Evolutionary conservation across 164 flowering plant genomes (phyloP), one percentile per base, ranked within the genome.

Genomic region (Akebia trifoliata): DNA sequence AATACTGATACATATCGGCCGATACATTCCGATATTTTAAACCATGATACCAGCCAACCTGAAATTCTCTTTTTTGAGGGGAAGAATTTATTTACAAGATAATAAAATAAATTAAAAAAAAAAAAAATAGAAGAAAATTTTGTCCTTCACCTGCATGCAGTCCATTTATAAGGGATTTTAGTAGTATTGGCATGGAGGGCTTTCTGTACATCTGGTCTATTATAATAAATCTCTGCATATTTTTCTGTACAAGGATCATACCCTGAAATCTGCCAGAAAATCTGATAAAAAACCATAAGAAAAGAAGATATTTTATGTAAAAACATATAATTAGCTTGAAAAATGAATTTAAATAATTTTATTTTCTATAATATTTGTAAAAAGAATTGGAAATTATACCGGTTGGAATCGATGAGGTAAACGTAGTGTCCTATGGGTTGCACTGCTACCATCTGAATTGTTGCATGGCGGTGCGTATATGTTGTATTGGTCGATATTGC

Each of bases 181-280:
- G 90, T 87, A 1, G 35, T 62, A 54, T 90, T 87, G 32, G 97
- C 97, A 71, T 87, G 97, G 38, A 90, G 82, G 12, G 95, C 95
- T 48, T 67, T 76, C 64, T 90, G 97, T 45, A 90, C 97, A 65
- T 90, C 95, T 0, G 74, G 80, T 51, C 95, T 69, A 39, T 85
- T 90, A 75, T 80, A 90, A 58, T 90, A 90, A 43, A 78, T 53
- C 70, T 90, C 90, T 0, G 95, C 92, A 47, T 83, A 80, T 48
- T 76, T 81, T 36, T 87, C 92, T 0, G 92, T 85, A 49, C 97
- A 90, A 4, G 97, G 97, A 78, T 90, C 97, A 50, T 90, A 90
- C 0, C 95, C 97, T 1, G 81, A 67, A 7, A 78, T 20, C 62
- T 62, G 69, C 56, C 76, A 40, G 28, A 76, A 69, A 7, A 60